Base-by-base conservation (phyloP, 176 grass and related monocot species). In the Secale cereale region DNA sequence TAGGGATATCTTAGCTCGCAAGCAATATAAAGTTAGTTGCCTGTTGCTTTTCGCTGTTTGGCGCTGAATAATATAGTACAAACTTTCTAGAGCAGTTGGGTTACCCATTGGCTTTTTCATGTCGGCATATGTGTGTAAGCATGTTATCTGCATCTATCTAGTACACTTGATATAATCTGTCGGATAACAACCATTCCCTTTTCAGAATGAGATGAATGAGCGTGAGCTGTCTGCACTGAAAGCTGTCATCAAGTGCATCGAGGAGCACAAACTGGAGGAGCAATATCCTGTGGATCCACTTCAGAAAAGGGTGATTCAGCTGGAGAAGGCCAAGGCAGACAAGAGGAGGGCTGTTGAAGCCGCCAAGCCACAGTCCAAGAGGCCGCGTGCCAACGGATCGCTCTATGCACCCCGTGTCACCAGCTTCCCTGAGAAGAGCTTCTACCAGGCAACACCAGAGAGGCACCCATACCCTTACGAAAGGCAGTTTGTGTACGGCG, bases 301-400 rank as follows among this genome's bases (percentile, higher is more conserved):
- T 70, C 89, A 90, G 28, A 93, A 94, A 83, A 84, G 87, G 67
- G 94, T 83, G 81, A 60, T 64, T 89, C 93, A 96, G 88, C 87
- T 98, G 59, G 97, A 98, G 89, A 96, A 98, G 88, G 93, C 88
- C 11, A 98, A 98, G 91, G 97, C 91, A 29, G 97, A 98, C 88
- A 98, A 98, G 85, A 88, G 93, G 57, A 88, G 97, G 59, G 87
- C 93, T 28, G 89, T 84, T 70, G 91, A 98, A 87, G 93, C 91
- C 20, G 82, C 93, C 1, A 98, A 98, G 63, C 97, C 93, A 25
- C 96, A 96, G 76, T 92, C 93, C 19, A 98, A 98, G 77, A 84
- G 97, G 61, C 87, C 90, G 50, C 91, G 93, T 16, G 97, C 90
- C 41, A 91, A 86, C 43, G 97, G 93, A 52, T 87, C 83, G 0